Conservation (phyloP, 345 rosid species). For the Abelmoschus esculentus region DNA sequence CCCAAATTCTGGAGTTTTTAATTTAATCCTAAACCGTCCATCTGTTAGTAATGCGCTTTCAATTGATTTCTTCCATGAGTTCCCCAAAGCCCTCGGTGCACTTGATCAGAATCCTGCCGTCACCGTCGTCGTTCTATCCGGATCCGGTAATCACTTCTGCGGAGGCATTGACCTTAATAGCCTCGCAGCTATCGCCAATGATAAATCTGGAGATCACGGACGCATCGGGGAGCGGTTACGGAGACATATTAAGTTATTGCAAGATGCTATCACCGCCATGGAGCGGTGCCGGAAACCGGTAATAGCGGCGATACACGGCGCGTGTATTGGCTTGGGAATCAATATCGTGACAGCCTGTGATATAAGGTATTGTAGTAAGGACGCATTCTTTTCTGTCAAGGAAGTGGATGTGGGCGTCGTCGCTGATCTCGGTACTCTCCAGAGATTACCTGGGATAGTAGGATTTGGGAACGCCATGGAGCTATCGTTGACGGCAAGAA, state of each 20-base stretch:
- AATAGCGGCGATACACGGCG: constrained; percentile 63
- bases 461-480: constrained; percentile 69
- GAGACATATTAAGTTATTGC: constrained; percentile 49
- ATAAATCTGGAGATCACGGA: constrained; percentile 33
- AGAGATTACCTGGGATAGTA: constrained; percentile 67
- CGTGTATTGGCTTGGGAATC: constrained; percentile 68
- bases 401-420: constrained; percentile 77
- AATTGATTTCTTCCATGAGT: constrained; percentile 54
- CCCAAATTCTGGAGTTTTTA: constrained; percentile 40
- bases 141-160: constrained; percentile 70
- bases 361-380: constrained; percentile 54
- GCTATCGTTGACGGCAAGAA: constrained; percentile 59
- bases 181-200: constrained; percentile 17
- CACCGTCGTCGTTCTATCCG: constrained; percentile 48
- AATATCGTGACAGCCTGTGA: constrained; percentile 77
- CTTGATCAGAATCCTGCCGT: constrained; percentile 61
- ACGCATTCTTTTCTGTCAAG: constrained; percentile 62
- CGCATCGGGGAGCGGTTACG: constrained; percentile 46
- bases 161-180: constrained; percentile 62
- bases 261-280: constrained; percentile 63
- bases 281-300: constrained; percentile 81
- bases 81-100: constrained; percentile 47
- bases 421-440: constrained; percentile 84
- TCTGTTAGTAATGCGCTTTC: constrained; percentile 54
- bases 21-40: constrained; percentile 57